Evolutionary conservation across 371 early-diverging fungal genomes (phyloP).

Genomic region (Apophysomyces ossiformis): DNA sequence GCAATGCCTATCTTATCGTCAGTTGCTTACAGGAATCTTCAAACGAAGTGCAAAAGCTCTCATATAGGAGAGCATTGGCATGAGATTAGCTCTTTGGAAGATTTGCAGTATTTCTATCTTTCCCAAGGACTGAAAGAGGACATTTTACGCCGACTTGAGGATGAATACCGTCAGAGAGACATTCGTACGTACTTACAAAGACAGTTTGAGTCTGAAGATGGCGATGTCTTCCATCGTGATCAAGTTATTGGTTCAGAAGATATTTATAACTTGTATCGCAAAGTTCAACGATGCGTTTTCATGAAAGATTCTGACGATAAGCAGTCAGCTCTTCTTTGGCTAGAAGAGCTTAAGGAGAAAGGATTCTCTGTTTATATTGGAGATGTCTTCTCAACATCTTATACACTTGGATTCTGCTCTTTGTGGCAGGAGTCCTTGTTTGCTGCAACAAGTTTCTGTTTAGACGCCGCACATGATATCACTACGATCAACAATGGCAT

Average conservation of each 20-base stretch:
- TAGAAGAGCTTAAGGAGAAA: neutral
- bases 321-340: neutral
- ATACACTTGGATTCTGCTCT: slow-evolving; percentile 12
- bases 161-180: neutral
- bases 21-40: neutral
- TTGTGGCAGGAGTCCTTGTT: slow-evolving; percentile 1
- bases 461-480: slow-evolving; percentile 13
- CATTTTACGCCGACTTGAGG: neutral
- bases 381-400: neutral
- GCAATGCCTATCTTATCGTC: slow-evolving; percentile 8
- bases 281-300: neutral
- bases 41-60: neutral
- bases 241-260: neutral
- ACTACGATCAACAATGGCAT: neutral
- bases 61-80: neutral
- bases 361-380: neutral
- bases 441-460: neutral
- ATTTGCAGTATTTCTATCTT: slow-evolving; percentile 7
- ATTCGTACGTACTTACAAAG: neutral
- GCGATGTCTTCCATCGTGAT: neutral
- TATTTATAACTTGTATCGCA: slow-evolving; percentile 1
- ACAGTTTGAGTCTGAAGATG: neutral
- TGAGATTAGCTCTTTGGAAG: neutral
- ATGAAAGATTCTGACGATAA: neutral
- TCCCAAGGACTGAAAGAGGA: neutral